Base-by-base conservation (phyloP, 2,329 filamentous ascomycete genomes). In the Fusarium ramigenum region DNA sequence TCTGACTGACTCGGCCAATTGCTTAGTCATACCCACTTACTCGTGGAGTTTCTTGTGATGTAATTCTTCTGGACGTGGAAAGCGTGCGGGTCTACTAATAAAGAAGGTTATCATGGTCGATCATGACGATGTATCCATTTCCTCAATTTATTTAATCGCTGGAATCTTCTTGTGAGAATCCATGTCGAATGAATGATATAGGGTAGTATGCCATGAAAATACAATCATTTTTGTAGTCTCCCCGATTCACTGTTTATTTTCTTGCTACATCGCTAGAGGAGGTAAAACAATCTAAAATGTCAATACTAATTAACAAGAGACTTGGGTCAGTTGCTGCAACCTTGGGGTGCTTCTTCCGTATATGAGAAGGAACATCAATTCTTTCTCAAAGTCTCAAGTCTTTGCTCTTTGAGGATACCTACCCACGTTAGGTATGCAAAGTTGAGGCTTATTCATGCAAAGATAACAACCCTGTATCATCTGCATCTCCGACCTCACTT, bases 21-120 rank as follows among this genome's bases (percentile, higher is more conserved):
- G 65, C 67, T 74, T 74, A 74, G 71, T 73, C 63, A 54, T 54
- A 53, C 40, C 42, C 2, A 52, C 32, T 32, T 37, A 54, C 14
- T 46, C 53, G 39, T 34, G 9, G 43, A 59, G 15, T 52, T 25
- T 54, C 37, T 18, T 43, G 42, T 50, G 40, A 57, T 39, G 34
- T 43, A 40, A 40, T 60, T 58, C 40, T 16, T 36, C 37, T 16
- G n/a, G 28, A 32, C 11, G n/a, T 39, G 50, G 21, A 28, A 58
- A 47, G 21, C 14, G 8, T 21, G 25, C 44, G 42, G 42, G 42
- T 19, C 56, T 37, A 49, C 32, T n/a, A 18, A 23, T 30, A n/a
- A 52, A 40, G 19, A 57, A 57, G 44, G 54, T 53, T 32, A 63
- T n/a, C 11, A 25, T 12, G 42, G 25, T 25, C n/a, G n/a, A 58